phyloP scores from a whole-genome alignment of 441 rosid genomes.

The Viola pubescens region DNA sequence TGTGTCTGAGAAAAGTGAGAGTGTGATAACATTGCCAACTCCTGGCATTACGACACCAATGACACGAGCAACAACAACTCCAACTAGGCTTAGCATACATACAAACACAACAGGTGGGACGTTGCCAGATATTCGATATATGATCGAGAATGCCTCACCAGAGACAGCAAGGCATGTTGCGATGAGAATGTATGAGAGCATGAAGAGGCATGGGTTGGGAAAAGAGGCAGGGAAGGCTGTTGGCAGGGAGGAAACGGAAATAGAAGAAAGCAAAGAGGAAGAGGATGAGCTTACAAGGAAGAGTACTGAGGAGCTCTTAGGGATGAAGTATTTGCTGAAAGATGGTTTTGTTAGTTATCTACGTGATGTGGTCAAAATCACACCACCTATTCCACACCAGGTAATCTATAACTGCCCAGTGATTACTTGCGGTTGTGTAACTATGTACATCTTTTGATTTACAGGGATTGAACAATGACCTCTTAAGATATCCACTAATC shows the following conservation, averaged over 20 bases:
- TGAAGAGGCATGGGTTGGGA: constrained; percentile 25
- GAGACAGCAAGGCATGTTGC: constrained; percentile 22
- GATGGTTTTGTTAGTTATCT: constrained; percentile 28
- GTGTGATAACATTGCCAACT: constrained; percentile 5
- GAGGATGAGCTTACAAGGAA: neutral
- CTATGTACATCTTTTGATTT: neutral
- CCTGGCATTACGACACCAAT: constrained; percentile 7
- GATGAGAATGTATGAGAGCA: constrained; percentile 24
- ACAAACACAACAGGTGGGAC: neutral
- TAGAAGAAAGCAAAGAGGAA: neutral
- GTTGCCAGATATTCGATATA: constrained; percentile 12
- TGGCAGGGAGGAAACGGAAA: constrained; percentile 6
- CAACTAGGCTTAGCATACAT: neutral
- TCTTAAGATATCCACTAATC: no score
- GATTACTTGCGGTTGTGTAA: neutral
- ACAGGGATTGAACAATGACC: neutral
- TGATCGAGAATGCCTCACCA: constrained; percentile 20
- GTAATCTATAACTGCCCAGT: constrained; percentile 1
- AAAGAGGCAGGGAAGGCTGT: constrained; percentile 19
- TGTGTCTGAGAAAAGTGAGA: neutral
- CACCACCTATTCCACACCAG: constrained; percentile 31
- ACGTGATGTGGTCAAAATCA: constrained; percentile 23
- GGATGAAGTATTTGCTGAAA: constrained; percentile 27
- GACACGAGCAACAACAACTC: neutral
- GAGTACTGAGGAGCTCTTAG: constrained; percentile 23